Evolutionary conservation across 2,329 filamentous ascomycete species (phyloP).

Genomic region (Cladosporium colombiae): DNA sequence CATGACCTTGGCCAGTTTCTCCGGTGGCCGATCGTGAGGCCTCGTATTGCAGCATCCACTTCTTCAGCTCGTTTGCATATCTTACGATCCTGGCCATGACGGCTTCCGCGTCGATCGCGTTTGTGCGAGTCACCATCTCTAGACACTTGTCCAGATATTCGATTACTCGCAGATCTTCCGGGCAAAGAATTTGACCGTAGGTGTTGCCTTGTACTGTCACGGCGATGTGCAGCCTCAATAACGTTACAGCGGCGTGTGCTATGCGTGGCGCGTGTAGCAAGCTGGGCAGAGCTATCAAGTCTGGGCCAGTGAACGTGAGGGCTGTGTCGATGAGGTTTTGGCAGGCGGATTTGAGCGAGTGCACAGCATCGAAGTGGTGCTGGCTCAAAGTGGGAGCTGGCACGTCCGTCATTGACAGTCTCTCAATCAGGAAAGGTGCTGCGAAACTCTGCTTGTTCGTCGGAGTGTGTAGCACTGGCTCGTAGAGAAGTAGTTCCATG

Average conservation of each 20-base stretch:
- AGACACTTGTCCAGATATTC: constrained; percentile 30
- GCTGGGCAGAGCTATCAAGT: constrained; percentile 27
- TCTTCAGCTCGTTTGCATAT: constrained; percentile 5
- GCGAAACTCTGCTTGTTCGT: constrained; percentile 35
- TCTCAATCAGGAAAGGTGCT: constrained; percentile 34
- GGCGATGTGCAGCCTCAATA: constrained; percentile 34
- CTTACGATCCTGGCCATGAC: constrained; percentile 10
- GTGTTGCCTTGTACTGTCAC: constrained; percentile 31
- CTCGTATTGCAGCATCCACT: constrained; percentile 18
- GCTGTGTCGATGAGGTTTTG: constrained; percentile 31
- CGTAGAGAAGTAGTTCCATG: constrained; percentile 32
- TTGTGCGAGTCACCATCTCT: neutral
- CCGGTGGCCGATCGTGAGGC: neutral
- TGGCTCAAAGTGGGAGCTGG: constrained; percentile 29
- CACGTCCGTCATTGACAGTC: constrained; percentile 32
- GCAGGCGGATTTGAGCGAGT: constrained; percentile 26
- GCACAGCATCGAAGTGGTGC: constrained; percentile 30
- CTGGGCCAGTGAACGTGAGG: constrained; percentile 20
- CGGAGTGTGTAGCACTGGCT: constrained; percentile 33
- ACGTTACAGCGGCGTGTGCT: constrained; percentile 30
- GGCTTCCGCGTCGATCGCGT: neutral
- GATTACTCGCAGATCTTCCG: constrained; percentile 29
- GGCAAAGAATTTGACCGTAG: constrained; percentile 30
- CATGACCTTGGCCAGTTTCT: neutral
- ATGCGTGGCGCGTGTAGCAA: constrained; percentile 29